Conservation (phyloP, 2,329 filamentous ascomycete species). For the Pleomassaria siparia region DNA sequence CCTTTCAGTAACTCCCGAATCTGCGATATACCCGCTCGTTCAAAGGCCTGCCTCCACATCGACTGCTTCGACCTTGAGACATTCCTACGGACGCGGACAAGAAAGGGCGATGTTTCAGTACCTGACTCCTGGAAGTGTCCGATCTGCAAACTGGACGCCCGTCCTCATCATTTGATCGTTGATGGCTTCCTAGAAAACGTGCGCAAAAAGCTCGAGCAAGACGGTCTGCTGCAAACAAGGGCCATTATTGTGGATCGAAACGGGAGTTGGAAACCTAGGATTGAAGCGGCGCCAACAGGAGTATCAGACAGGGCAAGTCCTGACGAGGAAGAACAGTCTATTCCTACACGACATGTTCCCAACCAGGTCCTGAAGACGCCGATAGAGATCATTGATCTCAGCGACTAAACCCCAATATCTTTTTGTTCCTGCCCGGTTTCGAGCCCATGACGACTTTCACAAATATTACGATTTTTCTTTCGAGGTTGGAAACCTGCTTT, state of each 20-base stretch:
- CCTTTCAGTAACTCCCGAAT: constrained; percentile 52
- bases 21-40: constrained; percentile 72
- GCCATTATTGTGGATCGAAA: constrained; percentile 65
- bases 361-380: neutral
- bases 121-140: constrained; percentile 85
- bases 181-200: constrained; percentile 75
- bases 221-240: constrained; percentile 55
- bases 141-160: constrained; percentile 74
- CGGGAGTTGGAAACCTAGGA: constrained; percentile 64
- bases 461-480: neutral
- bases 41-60: constrained; percentile 69
- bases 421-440: neutral
- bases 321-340: constrained; percentile 6
- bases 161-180: constrained; percentile 69
- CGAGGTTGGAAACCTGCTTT: neutral
- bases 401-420: constrained; percentile 8
- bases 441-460: no score
- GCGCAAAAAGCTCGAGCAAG: constrained; percentile 54
- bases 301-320: constrained; percentile 15
- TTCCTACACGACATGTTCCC: neutral
- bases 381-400: constrained; percentile 11
- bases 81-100: constrained; percentile 60
- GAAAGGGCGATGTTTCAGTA: constrained; percentile 34
- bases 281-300: constrained; percentile 15
- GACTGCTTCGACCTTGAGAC: constrained; percentile 90